phyloP scores from a whole-genome alignment of 257 asterid species.

The Ajuga chamaepitys region DNA sequence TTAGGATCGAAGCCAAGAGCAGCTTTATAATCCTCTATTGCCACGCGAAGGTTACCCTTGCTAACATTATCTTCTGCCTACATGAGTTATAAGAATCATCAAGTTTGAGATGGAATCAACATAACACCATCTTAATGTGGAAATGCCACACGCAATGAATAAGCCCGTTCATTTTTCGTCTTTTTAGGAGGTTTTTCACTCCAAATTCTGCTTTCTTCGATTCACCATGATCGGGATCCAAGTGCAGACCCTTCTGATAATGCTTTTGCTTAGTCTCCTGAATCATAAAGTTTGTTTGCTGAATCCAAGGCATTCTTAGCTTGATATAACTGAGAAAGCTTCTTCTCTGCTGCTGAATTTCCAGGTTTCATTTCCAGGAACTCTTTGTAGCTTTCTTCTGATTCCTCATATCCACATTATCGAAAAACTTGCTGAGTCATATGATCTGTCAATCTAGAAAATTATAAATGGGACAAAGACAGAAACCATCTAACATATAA shows the following conservation, averaged over 20 bases:
- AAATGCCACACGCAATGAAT: not conserved
- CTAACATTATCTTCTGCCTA: conserved; percentile 93
- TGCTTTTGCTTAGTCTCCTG: conserved; percentile 62
- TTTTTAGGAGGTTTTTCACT: conserved; percentile 82
- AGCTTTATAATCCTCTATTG: conserved; percentile 76
- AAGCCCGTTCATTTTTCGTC: conserved; percentile 60
- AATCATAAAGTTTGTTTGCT: conserved; percentile 50
- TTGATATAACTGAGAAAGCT: conserved; percentile 75
- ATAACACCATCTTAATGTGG: not conserved
- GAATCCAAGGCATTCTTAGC: conserved; percentile 71
- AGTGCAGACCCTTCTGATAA: conserved; percentile 94
- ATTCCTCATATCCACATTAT: conserved; percentile 79
- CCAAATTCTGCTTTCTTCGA: conserved; percentile 87
- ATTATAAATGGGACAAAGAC: not conserved
- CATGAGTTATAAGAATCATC: not conserved
- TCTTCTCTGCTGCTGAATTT: conserved; percentile 77
- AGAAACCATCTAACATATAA: not conserved
- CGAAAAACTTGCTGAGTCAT: conserved; percentile 43
- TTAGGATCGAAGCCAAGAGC: conserved; percentile 81
- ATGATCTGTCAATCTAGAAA: conserved; percentile 26
- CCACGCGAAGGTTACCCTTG: conserved; percentile 82
- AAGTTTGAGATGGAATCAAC: not conserved
- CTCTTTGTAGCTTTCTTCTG: conserved; percentile 69
- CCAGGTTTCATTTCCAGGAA: conserved; percentile 75
- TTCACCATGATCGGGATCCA: conserved; percentile 87